Conservation (phyloP, 1,284 basidiomycete species). For the Takashimella koratensis region DNA sequence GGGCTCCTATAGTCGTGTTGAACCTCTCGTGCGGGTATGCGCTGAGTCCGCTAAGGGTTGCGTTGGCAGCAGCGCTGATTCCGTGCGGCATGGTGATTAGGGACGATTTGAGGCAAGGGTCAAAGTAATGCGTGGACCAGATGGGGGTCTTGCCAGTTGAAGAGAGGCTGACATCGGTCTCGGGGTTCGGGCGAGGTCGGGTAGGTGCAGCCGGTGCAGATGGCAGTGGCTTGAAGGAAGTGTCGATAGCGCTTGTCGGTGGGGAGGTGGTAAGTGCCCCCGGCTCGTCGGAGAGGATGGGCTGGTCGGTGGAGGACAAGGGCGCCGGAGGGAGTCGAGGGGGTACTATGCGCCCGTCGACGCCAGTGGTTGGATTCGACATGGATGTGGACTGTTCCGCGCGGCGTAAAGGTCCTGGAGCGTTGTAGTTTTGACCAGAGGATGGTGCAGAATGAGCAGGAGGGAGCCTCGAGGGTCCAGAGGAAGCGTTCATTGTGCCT, state of each 20-base stretch:
- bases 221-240: background rate
- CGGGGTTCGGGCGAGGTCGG: background rate
- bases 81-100: conserved; percentile 28
- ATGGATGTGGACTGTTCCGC: background rate
- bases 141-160: conserved; percentile 28
- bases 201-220: no score
- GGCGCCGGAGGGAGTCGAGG: background rate
- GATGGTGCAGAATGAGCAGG: no score
- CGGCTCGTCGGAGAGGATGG: background rate
- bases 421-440: background rate
- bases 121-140: conserved; percentile 36
- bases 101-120: conserved; percentile 27
- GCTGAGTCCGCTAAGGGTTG: conserved; percentile 21
- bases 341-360: background rate
- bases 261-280: background rate
- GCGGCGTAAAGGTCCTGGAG: background rate
- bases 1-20: conserved; percentile 33
- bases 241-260: background rate
- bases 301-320: background rate
- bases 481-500: background rate
- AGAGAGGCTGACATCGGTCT: background rate
- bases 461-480: no score
- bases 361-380: background rate
- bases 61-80: conserved; percentile 29
- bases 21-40: conserved; percentile 16